phyloP scores from a whole-genome alignment of 257 asterid genomes.

The Galeopsis tetrahit region DNA sequence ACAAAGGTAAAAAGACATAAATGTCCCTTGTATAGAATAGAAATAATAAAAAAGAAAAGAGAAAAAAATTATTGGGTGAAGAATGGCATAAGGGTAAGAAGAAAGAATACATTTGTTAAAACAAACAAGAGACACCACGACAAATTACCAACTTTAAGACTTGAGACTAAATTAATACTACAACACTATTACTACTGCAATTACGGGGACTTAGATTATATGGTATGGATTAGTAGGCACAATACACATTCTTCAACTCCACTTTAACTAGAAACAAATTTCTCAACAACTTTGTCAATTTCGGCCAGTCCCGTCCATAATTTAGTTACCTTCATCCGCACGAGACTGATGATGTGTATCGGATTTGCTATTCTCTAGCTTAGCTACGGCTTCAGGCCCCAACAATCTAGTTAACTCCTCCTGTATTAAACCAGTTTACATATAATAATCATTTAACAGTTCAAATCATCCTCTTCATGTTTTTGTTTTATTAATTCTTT shows the following conservation, averaged over 20 bases:
- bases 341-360: conserved; percentile 42
- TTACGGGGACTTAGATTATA: not conserved
- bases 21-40: not conserved
- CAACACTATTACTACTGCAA: conserved; percentile 10
- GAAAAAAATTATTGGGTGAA: not conserved
- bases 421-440: conserved; percentile 38
- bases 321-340: conserved; percentile 54
- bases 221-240: conserved; percentile 35
- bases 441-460: not conserved
- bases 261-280: conserved; percentile 28
- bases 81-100: not conserved
- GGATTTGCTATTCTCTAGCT: conserved; percentile 47
- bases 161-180: conserved; percentile 30
- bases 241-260: conserved; percentile 25
- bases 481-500: not conserved
- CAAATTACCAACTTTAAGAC: conserved; percentile 9
- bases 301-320: conserved; percentile 16
- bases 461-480: not conserved
- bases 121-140: conserved; percentile 4
- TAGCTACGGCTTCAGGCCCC: conserved; percentile 66
- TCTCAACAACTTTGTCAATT: conserved; percentile 9
- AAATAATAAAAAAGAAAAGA: no score
- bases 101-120: conserved; percentile 13
- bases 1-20: not conserved
- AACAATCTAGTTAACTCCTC: conserved; percentile 65